phyloP scores from a whole-genome alignment of 192 early-diverging fungal species.

The Linnemannia exigua region DNA sequence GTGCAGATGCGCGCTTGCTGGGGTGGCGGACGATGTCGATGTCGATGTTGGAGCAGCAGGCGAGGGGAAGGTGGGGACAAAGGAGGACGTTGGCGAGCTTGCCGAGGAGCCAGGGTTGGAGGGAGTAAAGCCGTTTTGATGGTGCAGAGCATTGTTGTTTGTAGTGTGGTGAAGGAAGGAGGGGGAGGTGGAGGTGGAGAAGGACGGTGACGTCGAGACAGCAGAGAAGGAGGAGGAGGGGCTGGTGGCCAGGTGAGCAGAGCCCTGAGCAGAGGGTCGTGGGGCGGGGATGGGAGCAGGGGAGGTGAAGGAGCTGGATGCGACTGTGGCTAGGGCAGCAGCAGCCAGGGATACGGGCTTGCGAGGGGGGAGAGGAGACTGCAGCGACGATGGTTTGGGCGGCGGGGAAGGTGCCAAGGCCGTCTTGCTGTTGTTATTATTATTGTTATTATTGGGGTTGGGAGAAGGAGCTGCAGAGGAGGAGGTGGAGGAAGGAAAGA shows the following conservation, averaged over 20 bases:
- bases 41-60: background rate
- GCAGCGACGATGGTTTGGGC: conserved; percentile 39
- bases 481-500: conserved; percentile 3
- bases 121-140: background rate
- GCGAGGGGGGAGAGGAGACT: conserved; percentile 36
- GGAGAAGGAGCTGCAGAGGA: background rate
- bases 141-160: background rate
- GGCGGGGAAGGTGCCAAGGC: conserved; percentile 41
- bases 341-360: conserved; percentile 37
- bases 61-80: conserved; percentile 11
- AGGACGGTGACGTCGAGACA: conserved; percentile 6
- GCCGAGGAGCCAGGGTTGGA: conserved; percentile 17
- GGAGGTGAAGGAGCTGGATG: conserved; percentile 24
- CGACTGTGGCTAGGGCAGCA: conserved; percentile 35
- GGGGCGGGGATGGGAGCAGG: conserved; percentile 40
- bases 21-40: background rate
- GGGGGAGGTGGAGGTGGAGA: conserved; percentile 1
- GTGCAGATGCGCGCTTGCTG: conserved; percentile 5
- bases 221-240: background rate
- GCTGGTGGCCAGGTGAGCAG: background rate
- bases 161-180: background rate
- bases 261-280: conserved; percentile 7
- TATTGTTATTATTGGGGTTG: background rate
- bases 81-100: conserved; percentile 33
- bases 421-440: background rate